Evolutionary conservation across 495 filamentous ascomycete genomes (phyloP).

Genomic region (Annulohypoxylon stygium): DNA sequence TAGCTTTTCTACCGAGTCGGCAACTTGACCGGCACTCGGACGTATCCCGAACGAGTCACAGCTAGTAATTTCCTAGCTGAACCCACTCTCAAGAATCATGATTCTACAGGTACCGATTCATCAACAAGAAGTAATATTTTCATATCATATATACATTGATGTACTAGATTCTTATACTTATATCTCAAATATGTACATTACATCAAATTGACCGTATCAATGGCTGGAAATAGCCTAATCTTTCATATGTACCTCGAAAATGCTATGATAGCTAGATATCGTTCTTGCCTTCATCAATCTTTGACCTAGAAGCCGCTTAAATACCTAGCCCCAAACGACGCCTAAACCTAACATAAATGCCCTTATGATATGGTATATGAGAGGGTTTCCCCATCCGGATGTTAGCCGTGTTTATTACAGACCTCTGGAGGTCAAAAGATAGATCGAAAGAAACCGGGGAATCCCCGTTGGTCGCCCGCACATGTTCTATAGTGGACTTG

Average conservation of each 20-base stretch:
- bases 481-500: constrained; percentile 3
- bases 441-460: constrained; percentile 15
- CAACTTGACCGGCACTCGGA: constrained; percentile 33
- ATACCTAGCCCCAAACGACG: neutral
- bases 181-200: constrained; percentile 33
- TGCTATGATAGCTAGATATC: constrained; percentile 8
- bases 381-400: constrained; percentile 10
- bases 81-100: neutral
- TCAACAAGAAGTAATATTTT: neutral
- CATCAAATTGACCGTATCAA: constrained; percentile 5
- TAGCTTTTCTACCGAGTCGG: constrained; percentile 24
- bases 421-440: constrained; percentile 14
- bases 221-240: constrained; percentile 5
- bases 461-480: constrained; percentile 1
- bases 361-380: neutral
- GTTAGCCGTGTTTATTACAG: constrained; percentile 26
- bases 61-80: neutral
- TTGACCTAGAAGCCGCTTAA: constrained; percentile 17
- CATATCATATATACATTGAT: neutral
- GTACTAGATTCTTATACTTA: neutral
- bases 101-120: neutral
- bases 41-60: neutral
- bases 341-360: constrained; percentile 2
- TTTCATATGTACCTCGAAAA: constrained; percentile 11
- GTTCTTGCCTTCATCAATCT: neutral